phyloP scores from a whole-genome alignment of 352 stramenopile species.

The Thraustochytrium striatum region DNA sequence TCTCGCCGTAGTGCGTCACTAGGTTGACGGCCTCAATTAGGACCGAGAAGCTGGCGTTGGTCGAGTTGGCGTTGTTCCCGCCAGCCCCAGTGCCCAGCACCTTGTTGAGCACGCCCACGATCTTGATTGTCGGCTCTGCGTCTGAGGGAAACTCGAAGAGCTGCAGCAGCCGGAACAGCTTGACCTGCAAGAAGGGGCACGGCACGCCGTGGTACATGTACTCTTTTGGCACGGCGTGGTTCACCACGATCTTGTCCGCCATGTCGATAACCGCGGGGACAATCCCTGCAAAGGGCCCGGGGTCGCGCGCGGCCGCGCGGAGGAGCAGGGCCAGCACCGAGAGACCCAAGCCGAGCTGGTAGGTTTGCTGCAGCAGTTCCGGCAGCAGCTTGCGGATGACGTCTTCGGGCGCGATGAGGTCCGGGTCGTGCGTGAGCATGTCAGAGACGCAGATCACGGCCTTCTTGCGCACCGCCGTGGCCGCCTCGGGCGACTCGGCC shows the following conservation, averaged over 20 bases:
- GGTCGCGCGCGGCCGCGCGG: conserved; percentile 65
- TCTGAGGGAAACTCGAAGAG: conserved; percentile 75
- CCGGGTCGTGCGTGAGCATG: conserved; percentile 83
- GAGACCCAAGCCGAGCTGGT: conserved; percentile 47
- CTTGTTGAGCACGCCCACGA: conserved; percentile 82
- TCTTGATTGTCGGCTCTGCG: conserved; percentile 60
- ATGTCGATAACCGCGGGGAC: conserved; percentile 86
- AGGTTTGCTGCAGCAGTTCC: conserved; percentile 41
- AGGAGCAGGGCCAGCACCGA: conserved; percentile 47
- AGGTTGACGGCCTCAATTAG: conserved; percentile 96
- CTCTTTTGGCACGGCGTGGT: conserved; percentile 82
- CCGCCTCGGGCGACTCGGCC: conserved; percentile 81
- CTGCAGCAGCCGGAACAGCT: conserved; percentile 84
- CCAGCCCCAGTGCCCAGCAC: conserved; percentile 82
- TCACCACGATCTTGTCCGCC: conserved; percentile 82
- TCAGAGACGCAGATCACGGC: conserved; percentile 86
- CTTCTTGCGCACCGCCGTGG: conserved; percentile 93
- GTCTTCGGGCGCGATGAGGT: conserved; percentile 71
- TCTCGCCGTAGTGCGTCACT: conserved; percentile 85
- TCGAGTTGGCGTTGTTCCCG: conserved; percentile 84
- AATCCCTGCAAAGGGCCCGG: conserved; percentile 78
- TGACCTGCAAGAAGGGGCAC: conserved; percentile 91
- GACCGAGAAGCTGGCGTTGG: conserved; percentile 91
- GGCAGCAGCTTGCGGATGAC: conserved; percentile 51
- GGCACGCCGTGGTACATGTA: conserved; percentile 97